phyloP scores from a whole-genome alignment of 2,329 filamentous ascomycete species.

The Ascomycota sp. region DNA sequence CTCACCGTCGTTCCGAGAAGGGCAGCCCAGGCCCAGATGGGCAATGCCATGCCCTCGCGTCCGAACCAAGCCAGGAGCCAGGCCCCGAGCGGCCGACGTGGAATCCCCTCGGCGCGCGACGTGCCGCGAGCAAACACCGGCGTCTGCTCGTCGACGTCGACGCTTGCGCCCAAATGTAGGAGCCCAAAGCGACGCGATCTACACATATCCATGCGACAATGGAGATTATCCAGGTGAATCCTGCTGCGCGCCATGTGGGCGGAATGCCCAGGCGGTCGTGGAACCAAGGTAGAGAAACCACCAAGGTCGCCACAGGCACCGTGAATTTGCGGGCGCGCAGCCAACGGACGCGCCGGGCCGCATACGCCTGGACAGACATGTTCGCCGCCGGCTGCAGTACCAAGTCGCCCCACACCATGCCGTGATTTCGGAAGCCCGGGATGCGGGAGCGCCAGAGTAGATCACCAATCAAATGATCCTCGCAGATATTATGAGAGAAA shows the following conservation, averaged over 20 bases:
- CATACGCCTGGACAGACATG: conserved; percentile 60
- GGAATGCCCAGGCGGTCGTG: conserved; percentile 28
- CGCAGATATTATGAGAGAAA: conserved; percentile 92
- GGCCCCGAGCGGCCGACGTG: conserved; percentile 37
- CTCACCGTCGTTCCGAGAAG: conserved; percentile 70
- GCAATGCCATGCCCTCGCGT: conserved; percentile 62
- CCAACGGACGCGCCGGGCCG: conserved; percentile 71
- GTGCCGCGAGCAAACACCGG: conserved; percentile 48
- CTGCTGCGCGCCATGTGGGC: conserved; percentile 48
- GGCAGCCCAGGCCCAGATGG: conserved; percentile 81
- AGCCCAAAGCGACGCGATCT: conserved; percentile 57
- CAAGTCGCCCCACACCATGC: conserved; percentile 64
- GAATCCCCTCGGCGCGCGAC: conserved; percentile 13
- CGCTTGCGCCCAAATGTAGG: conserved; percentile 51
- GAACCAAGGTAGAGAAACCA: conserved; percentile 62
- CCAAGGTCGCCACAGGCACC: conserved; percentile 68
- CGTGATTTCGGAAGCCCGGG: conserved; percentile 55
- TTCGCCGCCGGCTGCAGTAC: conserved; percentile 75
- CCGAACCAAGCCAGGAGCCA: conserved; percentile 76
- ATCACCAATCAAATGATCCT: conserved; percentile 91
- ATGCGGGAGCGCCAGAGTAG: conserved; percentile 59
- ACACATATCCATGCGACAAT: conserved; percentile 51
- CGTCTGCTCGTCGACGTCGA: conserved; percentile 52
- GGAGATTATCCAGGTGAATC: conserved; percentile 41
- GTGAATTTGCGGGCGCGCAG: conserved; percentile 87